phyloP scores from a whole-genome alignment of 1,139 yeast genomes.

The Yamadazyma triangularis region DNA sequence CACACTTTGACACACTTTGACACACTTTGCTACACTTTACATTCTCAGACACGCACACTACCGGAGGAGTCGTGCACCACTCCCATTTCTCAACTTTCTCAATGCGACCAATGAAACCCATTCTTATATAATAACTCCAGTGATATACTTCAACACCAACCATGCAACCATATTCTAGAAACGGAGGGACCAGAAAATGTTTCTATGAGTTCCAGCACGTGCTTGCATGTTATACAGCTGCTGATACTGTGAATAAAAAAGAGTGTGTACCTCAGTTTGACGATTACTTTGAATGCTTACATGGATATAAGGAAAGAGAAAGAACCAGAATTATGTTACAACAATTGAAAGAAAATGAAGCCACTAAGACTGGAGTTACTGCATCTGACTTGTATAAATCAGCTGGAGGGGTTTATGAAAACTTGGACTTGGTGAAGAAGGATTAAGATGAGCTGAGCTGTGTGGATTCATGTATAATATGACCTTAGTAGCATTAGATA shows the following conservation, averaged over 20 bases:
- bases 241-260: conserved; percentile 39
- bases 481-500: too few species aligned
- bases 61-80: too few species aligned
- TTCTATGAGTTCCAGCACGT: conserved; percentile 47
- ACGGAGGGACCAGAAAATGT: conserved; percentile 49
- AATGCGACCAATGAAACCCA: too few species aligned
- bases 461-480: too few species aligned
- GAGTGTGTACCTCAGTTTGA: conserved; percentile 44
- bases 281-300: conserved; percentile 48
- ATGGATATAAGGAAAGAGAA: conserved; percentile 47
- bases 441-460: too few species aligned
- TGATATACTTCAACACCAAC: too few species aligned
- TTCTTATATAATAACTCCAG: too few species aligned
- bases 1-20: too few species aligned
- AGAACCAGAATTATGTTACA: conserved; percentile 43
- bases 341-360: conserved; percentile 44
- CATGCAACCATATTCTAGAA: conserved; percentile 49
- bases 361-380: conserved; percentile 35
- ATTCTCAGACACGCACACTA: too few species aligned
- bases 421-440: conserved; percentile 39
- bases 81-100: too few species aligned
- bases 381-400: conserved; percentile 43
- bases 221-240: conserved; percentile 44
- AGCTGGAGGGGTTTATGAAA: conserved; percentile 42
- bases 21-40: too few species aligned